Evolutionary conservation across 371 early-diverging fungal species (phyloP), one percentile per base, ranked within the genome.

Genomic region (Polyrhizophydium stewartii): DNA sequence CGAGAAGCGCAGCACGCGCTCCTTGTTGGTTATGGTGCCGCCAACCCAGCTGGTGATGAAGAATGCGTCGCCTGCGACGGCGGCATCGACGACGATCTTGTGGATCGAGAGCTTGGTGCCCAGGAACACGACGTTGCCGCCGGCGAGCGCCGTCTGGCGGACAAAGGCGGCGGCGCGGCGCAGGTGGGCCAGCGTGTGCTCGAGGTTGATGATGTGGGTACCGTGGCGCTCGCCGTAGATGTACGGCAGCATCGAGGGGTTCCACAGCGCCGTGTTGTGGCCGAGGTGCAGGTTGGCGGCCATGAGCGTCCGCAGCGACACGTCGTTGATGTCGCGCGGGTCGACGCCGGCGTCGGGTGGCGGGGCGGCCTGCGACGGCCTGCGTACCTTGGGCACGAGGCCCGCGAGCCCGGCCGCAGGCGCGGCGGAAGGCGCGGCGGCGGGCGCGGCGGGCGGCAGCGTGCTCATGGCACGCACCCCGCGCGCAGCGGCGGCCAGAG

Each of bases 201-300:
- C 97, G 63, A 96, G 75, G 71, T 97, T 93, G 78, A 97, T 94
- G 63, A 97, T 90, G 69, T 89, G 89, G 63, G 96, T 88, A 31
- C 95, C 96, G 60, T 89, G 83, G 59, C 98, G 89, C 27, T 86
- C 82, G 64, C 98, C 98, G 67, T 88, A 93, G 55, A 96, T 90
- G 66, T 84, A 93, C 1, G 92, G 90, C 60, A 92, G 77, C 58
- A 91, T 94, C 53, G 84, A 67, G 19, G 88, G 88, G 64, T 96
- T 86, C 92, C 90, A 92, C 45, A 82, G 75, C 24, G 85, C 75
- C 25, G 84, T 83, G 17, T 85, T 78, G 73, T 95, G 95, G 47
- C 98, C 98, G 59, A 97, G 74, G 71, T 97, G 98, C 70, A 94
- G 81, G 56, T 90, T 90, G 13, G 93, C 91, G 12, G 90, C 89